Evolutionary conservation across 176 grass and related monocot genomes (phyloP).

Genomic region (Hordeum marinum): DNA sequence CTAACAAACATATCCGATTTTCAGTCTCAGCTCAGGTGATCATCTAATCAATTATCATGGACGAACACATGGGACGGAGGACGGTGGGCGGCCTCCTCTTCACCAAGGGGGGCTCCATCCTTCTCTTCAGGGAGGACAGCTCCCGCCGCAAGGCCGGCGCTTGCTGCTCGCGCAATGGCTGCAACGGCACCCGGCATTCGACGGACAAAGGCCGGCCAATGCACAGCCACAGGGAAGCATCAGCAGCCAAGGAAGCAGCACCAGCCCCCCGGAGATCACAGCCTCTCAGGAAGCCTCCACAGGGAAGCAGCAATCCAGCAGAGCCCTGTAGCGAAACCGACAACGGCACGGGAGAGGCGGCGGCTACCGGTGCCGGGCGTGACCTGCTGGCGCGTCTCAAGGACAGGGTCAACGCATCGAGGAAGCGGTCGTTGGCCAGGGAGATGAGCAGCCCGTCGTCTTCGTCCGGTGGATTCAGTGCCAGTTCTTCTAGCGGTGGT

Average conservation of each 20-base stretch:
- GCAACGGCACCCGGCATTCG: slow-evolving; percentile 34
- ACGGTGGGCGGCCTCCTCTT: slow-evolving; percentile 76
- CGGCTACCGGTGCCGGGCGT: neutral
- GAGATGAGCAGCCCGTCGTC: slow-evolving; percentile 34
- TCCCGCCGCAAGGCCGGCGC: slow-evolving; percentile 23
- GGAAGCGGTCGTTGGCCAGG: slow-evolving; percentile 40
- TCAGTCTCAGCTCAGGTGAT: neutral
- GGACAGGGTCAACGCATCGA: slow-evolving; percentile 41
- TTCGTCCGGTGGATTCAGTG: slow-evolving; percentile 6
- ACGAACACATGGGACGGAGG: slow-evolving; percentile 73
- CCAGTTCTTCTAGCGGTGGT: slow-evolving; percentile 9
- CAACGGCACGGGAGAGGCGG: slow-evolving; percentile 19
- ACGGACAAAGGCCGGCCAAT: slow-evolving; percentile 27
- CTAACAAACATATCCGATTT: slow-evolving; percentile 20
- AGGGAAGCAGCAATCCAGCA: slow-evolving; percentile 2
- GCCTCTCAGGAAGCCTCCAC: slow-evolving; percentile 19
- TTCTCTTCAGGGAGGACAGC: slow-evolving; percentile 70
- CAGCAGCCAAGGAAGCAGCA: slow-evolving; percentile 12
- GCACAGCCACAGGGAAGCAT: neutral
- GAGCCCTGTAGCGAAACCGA: slow-evolving; percentile 2
- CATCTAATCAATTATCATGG: slow-evolving; percentile 20
- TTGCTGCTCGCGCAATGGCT: slow-evolving; percentile 44
- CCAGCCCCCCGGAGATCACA: slow-evolving; percentile 30
- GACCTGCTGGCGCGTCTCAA: slow-evolving; percentile 33
- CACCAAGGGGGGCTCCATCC: slow-evolving; percentile 80